Evolutionary conservation across 805 yeast species (phyloP), one percentile per base, ranked within the genome.

Genomic region (Kodamaea jinghongensis): DNA sequence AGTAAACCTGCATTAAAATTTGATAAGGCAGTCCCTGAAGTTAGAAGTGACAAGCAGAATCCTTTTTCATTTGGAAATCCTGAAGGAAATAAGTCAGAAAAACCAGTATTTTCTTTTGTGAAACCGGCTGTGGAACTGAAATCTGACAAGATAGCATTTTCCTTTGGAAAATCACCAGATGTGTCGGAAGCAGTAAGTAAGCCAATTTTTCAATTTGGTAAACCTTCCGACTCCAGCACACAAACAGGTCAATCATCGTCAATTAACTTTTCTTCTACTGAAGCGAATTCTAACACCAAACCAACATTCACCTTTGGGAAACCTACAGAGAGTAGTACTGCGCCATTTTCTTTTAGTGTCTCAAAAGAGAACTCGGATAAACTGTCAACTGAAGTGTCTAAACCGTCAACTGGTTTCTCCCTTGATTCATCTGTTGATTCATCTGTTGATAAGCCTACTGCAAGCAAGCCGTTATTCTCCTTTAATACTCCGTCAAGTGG

Each of bases 61-160:
- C 46, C 52, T 6, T 60, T 61, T 32, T 34, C 57, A 5, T 60
- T 60, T 48, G 63, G 60, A 7, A 17, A 15, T 9, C 26, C 37
- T n/a, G 35, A 13, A 5, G 26, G 10, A n/a, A 29, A 38, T 22
- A 33, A 28, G 17, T 22, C 39, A 17, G 27, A 30, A 11, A 41
- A 43, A 37, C 43, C 45, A 25, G 31, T 44, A 9, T 46, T 45
- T 27, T 38, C 46, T 3, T 48, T 48, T 34, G 51, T 49, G 17
- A 22, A 36, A 12, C 16, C 32, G 6, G 34, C 30, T 23, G 17
- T 12, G 17, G 38, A 14, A 12, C 34, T 31, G 15, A 15, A 25
- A 14, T 12, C 38, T 10, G 40, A 42, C 7, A 42, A 37, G 8
- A 37, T 49, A 20, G 39, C 34, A 30, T 34, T 38, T 26, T 33